Conservation (phyloP, 1,284 basidiomycete genomes). For the Cystobasidium slooffiae region DNA sequence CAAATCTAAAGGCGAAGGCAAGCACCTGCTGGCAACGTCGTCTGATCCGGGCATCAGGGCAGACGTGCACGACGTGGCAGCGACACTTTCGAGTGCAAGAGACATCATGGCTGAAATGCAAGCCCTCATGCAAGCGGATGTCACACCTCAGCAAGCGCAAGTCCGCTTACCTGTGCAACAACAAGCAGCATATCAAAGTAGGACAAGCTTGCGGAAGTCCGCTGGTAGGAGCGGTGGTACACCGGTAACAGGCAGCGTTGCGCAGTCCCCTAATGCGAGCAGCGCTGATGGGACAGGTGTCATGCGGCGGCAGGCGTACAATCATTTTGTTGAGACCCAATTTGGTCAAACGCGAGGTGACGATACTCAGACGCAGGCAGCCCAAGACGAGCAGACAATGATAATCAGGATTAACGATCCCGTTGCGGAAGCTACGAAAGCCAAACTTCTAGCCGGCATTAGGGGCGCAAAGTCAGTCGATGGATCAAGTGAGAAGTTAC, state of each 20-base stretch:
- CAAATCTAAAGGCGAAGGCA: not conserved
- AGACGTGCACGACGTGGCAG: not conserved
- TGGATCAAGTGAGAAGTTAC: not conserved
- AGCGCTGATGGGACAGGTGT: not conserved
- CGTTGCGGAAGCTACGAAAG: slow-evolving; percentile 39
- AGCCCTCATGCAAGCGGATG: slow-evolving; percentile 23
- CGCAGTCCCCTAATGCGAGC: not conserved
- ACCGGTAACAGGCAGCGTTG: not conserved
- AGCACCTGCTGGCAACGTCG: not conserved
- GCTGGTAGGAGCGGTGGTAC: not conserved
- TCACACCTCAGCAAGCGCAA: slow-evolving; percentile 22
- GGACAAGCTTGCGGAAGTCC: slow-evolving; percentile 13
- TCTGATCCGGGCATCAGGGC: not conserved
- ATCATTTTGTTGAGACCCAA: slow-evolving; percentile 17
- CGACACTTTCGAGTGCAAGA: not conserved
- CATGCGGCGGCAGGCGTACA: not conserved
- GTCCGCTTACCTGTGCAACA: slow-evolving; percentile 35
- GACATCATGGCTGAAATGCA: slow-evolving; percentile 37
- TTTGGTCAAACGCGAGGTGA: slow-evolving; percentile 15
- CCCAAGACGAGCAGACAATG: slow-evolving; percentile 30
- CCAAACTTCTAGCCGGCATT: slow-evolving; percentile 33
- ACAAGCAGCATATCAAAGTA: slow-evolving; percentile 9
- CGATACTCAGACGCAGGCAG: slow-evolving; percentile 28
- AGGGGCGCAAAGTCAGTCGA: slow-evolving; percentile 1
- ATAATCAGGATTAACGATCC: slow-evolving; percentile 42